These are phyloP conservation scores for Dendryphion nanum DNA, from an alignment of 2,329 filamentous ascomycete genomes.

Conservation along the genomic window DNA sequence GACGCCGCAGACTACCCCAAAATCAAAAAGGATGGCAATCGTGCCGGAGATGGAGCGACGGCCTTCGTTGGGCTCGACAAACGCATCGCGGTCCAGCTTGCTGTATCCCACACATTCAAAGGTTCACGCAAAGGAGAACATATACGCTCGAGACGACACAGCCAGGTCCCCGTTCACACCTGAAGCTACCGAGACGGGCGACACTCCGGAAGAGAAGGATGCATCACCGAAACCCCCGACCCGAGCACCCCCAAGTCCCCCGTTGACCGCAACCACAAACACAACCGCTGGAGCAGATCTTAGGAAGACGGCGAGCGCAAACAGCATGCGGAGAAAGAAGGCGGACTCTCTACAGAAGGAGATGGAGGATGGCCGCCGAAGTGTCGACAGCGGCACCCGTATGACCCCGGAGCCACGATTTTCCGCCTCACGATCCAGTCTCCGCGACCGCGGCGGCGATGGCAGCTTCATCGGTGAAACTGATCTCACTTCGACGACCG, in stretches of 20 bases:
- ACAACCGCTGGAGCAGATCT: conserved; percentile 40
- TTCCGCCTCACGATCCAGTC: conserved; percentile 43
- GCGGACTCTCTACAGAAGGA: conserved; percentile 37
- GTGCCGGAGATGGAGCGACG: conserved; percentile 51
- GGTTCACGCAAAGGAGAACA: conserved; percentile 83
- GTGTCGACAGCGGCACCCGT: conserved; percentile 41
- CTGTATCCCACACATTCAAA: conserved; percentile 87
- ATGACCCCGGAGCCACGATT: conserved; percentile 37
- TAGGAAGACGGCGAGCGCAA: conserved; percentile 44
- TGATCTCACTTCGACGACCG: conserved; percentile 44
- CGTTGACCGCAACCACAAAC: conserved; percentile 43
- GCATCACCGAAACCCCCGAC: conserved; percentile 23
- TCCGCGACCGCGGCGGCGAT: conserved; percentile 31
- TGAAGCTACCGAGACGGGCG: conserved; percentile 43
- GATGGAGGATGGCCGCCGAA: conserved; percentile 40
- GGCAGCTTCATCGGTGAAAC: conserved; percentile 31
- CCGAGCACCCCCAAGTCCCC: conserved; percentile 48
- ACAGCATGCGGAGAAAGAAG: conserved; percentile 42
- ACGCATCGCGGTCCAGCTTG: conserved; percentile 43
- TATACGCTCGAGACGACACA: conserved; percentile 56
- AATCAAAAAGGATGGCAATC: conserved; percentile 37
- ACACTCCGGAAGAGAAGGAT: conserved; percentile 27
- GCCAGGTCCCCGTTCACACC: conserved; percentile 35
- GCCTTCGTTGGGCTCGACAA: conserved; percentile 26
- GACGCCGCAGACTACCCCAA: conserved; percentile 18